These are phyloP conservation scores for Salvia splendens DNA, from an alignment of 257 asterid species.

Conservation along the genomic window DNA sequence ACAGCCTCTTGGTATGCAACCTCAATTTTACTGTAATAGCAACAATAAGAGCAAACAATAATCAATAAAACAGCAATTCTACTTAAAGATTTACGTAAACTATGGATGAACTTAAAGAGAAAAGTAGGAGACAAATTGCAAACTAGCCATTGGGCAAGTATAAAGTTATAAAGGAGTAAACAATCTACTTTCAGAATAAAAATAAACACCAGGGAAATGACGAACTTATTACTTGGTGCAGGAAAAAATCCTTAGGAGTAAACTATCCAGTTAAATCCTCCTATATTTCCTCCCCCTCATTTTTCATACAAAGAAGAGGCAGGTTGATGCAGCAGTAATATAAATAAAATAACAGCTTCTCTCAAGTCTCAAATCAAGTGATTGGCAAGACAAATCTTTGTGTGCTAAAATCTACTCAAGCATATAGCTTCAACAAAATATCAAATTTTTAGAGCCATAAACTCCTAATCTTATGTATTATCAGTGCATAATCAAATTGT, in stretches of 20 bases:
- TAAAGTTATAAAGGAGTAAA: not conserved
- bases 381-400: not conserved
- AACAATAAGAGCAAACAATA: slow-evolving; percentile 13
- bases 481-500: not conserved
- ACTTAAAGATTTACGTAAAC: not conserved
- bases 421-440: slow-evolving; percentile 4
- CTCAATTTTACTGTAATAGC: slow-evolving; percentile 70
- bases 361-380: not conserved
- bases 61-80: not conserved
- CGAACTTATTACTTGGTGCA: not conserved
- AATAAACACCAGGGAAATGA: not conserved
- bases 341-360: not conserved
- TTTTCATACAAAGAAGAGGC: not conserved
- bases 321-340: not conserved
- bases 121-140: too few species aligned
- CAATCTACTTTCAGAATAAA: not conserved
- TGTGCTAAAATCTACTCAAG: not conserved
- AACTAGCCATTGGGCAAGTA: not conserved
- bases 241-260: not conserved
- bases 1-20: slow-evolving; percentile 90
- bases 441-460: not conserved
- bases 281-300: not conserved
- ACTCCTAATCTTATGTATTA: not conserved
- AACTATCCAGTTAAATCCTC: slow-evolving; percentile 2
- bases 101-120: too few species aligned